Evolutionary conservation across 2,329 filamentous ascomycete genomes (phyloP), one percentile per base, ranked within the genome.

Genomic region (Achaetomium macrosporum): DNA sequence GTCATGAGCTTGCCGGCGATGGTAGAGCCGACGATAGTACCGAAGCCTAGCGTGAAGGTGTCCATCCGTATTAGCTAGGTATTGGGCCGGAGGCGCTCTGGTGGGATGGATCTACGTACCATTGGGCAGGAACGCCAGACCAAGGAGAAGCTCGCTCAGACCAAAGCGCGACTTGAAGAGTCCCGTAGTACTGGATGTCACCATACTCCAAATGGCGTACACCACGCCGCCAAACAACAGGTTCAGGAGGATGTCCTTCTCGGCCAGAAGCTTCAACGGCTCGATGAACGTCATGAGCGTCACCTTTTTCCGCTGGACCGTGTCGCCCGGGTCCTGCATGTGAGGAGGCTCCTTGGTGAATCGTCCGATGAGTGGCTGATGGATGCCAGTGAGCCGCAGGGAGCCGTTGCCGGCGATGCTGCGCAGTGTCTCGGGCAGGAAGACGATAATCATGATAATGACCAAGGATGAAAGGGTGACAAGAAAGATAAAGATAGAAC

Each of bases 1-100:
- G 43, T 45, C 43, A 45, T 45, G 43, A 45, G 43, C 43, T 45
- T 45, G 31, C 43, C 43, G 31, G 43, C 43, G 6, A 45, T 45
- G 43, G 43, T 36, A 13, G 43, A 45, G 30, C 43, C 43, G 17
- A 36, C 16, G 31, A 45, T 45, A 10, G 43, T 45, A 20, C 43
- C 43, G 11, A 45, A n/a, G 17, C 43, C 42, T 44, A 25, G 42
- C 33, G 42, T 44, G 29, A 44, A 44, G 10, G 42, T 16, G 16
- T 31, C 25, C 41, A 43, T 11, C 15, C 41, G 20, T 43, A 31
- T 43, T 43, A 43, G 41, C 41, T n/a, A 31, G 25, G 15, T 31
- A 43, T 44, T 44, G 41, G 25, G 41, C 25, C 41, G 29, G 42
- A 33, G 29, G 29, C 42, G 42, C 29, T 43, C 25, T 17, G 20